Conservation (phyloP, 1,284 basidiomycete genomes). For the Wallemia ichthyophaga region DNA sequence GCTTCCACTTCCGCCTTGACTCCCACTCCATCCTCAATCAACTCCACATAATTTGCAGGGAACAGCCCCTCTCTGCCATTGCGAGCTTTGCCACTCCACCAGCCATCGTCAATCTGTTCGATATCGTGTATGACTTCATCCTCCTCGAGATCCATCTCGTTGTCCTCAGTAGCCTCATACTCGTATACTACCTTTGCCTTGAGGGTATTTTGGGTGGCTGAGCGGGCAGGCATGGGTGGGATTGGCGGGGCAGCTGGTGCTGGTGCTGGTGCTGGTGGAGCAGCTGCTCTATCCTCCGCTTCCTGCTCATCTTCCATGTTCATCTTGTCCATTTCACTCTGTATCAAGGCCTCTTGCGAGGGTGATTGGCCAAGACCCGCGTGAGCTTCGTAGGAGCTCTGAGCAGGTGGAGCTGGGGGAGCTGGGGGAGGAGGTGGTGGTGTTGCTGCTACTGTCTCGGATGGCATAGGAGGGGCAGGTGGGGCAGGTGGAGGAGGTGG, state of each 20-base stretch:
- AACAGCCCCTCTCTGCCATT: slow-evolving; percentile 39
- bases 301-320: slow-evolving; percentile 11
- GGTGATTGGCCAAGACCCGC: slow-evolving; percentile 14
- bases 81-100: slow-evolving; percentile 45
- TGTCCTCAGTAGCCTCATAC: slow-evolving; percentile 51
- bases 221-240: slow-evolving; percentile 1
- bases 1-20: no score
- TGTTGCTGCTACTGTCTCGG: slow-evolving; percentile 4
- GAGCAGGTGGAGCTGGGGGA: slow-evolving; percentile 16
- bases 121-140: slow-evolving; percentile 54
- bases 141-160: slow-evolving; percentile 48
- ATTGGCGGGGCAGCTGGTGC: slow-evolving; percentile 3
- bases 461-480: slow-evolving; percentile 6
- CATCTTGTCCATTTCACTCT: slow-evolving; percentile 4
- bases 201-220: slow-evolving; percentile 7
- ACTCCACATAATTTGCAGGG: slow-evolving; percentile 59
- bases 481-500: no score
- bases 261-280: slow-evolving; percentile 10
- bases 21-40: slow-evolving; percentile 21
- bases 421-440: slow-evolving; percentile 15
- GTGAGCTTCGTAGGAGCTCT: not conserved
- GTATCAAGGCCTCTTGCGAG: slow-evolving; percentile 11
- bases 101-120: slow-evolving; percentile 25
- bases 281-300: slow-evolving; percentile 9
- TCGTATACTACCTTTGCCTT: slow-evolving; percentile 32